Conservation (phyloP, 2,329 filamentous ascomycete species). For the Dactylellina cionopaga region DNA sequence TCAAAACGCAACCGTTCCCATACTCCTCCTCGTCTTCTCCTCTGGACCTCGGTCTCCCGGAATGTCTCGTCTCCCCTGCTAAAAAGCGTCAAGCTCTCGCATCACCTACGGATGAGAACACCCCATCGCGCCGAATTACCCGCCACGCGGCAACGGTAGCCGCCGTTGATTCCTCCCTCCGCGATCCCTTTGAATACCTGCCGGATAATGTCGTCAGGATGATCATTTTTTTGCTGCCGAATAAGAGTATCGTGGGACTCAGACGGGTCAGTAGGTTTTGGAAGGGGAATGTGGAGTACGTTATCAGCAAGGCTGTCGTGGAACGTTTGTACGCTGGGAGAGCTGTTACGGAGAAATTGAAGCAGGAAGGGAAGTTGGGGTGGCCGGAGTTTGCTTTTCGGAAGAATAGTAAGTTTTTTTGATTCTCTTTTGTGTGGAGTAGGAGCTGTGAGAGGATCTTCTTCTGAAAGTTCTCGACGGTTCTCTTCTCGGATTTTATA, state of each 20-base stretch:
- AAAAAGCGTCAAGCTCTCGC: conserved; percentile 14
- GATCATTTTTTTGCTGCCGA: conserved; percentile 38
- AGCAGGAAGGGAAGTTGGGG: conserved; percentile 32
- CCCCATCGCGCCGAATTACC: conserved; percentile 17
- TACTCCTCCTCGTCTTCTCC: not conserved
- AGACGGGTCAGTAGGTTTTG: conserved; percentile 44
- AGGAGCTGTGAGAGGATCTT: not conserved
- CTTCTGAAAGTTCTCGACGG: not conserved
- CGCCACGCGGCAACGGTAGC: conserved; percentile 12
- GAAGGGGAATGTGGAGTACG: conserved; percentile 50
- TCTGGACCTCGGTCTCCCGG: conserved; percentile 24
- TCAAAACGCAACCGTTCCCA: not conserved
- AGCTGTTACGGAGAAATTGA: conserved; percentile 36
- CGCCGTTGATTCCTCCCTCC: not conserved
- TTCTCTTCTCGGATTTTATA: too few relatives aligned
- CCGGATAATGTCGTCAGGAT: conserved; percentile 44
- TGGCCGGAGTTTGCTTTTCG: conserved; percentile 49
- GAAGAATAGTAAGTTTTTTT: conserved; percentile 40
- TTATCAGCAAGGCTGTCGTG: conserved; percentile 24
- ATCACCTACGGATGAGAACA: conserved; percentile 1
- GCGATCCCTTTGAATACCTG: conserved; percentile 38
- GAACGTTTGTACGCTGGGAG: conserved; percentile 8
- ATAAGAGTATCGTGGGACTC: conserved; percentile 22
- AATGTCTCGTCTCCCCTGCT: conserved; percentile 19
- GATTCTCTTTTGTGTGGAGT: not conserved